These are phyloP conservation scores for Arctostaphylos glauca DNA, from an alignment of 148 eudicot species.

Conservation along the genomic window DNA sequence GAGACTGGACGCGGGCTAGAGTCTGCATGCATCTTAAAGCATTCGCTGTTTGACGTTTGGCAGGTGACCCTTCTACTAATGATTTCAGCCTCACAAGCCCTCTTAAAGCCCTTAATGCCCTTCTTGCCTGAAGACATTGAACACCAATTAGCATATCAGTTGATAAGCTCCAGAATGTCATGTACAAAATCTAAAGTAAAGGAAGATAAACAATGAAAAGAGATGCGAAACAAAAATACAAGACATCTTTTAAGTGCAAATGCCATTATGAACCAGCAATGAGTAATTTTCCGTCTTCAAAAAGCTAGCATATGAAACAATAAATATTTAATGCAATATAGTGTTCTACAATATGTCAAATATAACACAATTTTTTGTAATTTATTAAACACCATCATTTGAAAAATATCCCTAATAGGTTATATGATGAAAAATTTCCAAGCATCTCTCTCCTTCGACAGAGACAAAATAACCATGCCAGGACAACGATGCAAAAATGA, in stretches of 20 bases:
- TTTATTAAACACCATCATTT: neutral
- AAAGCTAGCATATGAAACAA: neutral
- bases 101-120: slow-evolving; percentile 63
- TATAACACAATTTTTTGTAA: neutral
- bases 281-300: neutral
- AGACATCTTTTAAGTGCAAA: neutral
- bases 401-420: neutral
- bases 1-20: slow-evolving; percentile 71
- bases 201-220: neutral
- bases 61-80: slow-evolving; percentile 60
- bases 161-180: neutral
- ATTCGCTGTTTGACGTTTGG: slow-evolving; percentile 63
- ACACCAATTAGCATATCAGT: neutral
- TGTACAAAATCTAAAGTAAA: neutral
- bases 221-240: neutral
- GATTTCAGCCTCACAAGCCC: slow-evolving; percentile 71
- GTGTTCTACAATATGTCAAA: neutral
- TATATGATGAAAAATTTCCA: neutral
- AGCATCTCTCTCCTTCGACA: neutral
- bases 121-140: slow-evolving; percentile 56
- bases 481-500: neutral
- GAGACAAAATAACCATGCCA: neutral
- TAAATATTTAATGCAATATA: neutral
- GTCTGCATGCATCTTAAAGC: slow-evolving; percentile 85
- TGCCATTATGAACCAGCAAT: neutral